phyloP scores from a whole-genome alignment of 2,329 filamentous ascomycete genomes.

The Amesomyces nigricolor region DNA sequence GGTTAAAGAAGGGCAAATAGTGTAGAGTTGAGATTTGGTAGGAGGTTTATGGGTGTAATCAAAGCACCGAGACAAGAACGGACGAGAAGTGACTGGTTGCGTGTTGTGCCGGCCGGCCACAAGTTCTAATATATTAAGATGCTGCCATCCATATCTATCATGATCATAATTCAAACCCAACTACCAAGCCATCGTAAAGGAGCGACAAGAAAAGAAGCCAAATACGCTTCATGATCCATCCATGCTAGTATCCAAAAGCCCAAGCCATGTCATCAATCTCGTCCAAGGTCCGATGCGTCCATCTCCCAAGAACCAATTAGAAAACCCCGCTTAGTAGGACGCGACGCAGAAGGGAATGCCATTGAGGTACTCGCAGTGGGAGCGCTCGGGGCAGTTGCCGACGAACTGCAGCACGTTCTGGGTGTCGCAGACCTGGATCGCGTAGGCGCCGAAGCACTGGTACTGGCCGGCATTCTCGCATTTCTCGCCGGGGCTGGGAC shows the following conservation, averaged over 20 bases:
- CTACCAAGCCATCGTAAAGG: too few species aligned
- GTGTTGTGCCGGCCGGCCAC: background rate
- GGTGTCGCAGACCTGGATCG: constrained; percentile 29
- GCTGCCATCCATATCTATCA: background rate
- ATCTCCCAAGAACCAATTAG: too few species aligned
- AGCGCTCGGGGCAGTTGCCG: constrained; percentile 22
- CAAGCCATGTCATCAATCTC: too few species aligned
- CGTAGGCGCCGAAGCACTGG: constrained; percentile 22
- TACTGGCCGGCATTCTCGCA: constrained; percentile 24
- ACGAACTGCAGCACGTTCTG: constrained; percentile 20
- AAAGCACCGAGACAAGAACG: too few species aligned
- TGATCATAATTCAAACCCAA: too few species aligned
- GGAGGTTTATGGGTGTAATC: too few species aligned
- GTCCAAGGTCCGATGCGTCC: too few species aligned
- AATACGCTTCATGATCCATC: background rate
- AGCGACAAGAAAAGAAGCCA: background rate
- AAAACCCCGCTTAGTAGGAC: constrained; percentile 1
- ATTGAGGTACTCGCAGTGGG: constrained; percentile 26
- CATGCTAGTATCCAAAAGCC: background rate
- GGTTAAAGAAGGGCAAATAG: too few species aligned
- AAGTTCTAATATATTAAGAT: background rate
- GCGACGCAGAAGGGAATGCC: constrained; percentile 25
- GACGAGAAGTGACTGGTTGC: too few species aligned
- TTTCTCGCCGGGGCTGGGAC: constrained; percentile 19
- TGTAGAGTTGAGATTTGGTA: too few species aligned